Base-by-base conservation (phyloP, 345 rosid genomes). In the Raphanus sativus region DNA sequence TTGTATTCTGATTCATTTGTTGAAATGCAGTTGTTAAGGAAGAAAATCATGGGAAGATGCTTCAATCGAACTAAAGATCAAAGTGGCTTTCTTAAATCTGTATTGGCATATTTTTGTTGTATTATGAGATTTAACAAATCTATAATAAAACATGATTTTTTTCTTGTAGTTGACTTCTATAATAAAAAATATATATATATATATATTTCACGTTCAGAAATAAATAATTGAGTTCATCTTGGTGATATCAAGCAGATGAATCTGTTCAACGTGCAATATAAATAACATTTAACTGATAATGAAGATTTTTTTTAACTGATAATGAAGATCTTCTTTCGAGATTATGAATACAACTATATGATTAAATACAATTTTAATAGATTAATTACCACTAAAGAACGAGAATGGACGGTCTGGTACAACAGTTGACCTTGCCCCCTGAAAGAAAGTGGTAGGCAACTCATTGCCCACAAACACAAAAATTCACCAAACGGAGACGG, bases 31-130 rank as follows among this genome's bases (percentile, higher is more conserved):
- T 78, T 70, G 77, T 60, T 45, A 91, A 86, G 74, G 94, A 85
- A 83, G 85, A 85, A 70, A 85, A 60, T 54, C 81, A 72, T 65
- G 94, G 88, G 77, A 85, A 87, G 86, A 71, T 85, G 61, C 91
- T 89, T 45, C 94, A 90, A 75, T 48, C 86, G 62, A 90, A 90
- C 80, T 88, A 82, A 87, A 80, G 58, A 56, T 54, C 62, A 72
- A 6, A 75, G 73, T 67, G 13, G 2, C 15, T 73, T 42, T 73
- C 26, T 26, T 17, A 32, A 60, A 45, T 45, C 12, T 29, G 50
- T 75, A 54, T 58, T 67, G 48, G 11, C 11, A 8, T 42, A 21
- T 17, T 32, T 50, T 50, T 50, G 55, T 50, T 50, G 55, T 50
- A 50, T n/a, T 50, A 50, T 50, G 55, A 50, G 55, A 21, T 21